Evolutionary conservation across 2,329 filamentous ascomycete genomes (phyloP).

Genomic region (Beauveria sp.): DNA sequence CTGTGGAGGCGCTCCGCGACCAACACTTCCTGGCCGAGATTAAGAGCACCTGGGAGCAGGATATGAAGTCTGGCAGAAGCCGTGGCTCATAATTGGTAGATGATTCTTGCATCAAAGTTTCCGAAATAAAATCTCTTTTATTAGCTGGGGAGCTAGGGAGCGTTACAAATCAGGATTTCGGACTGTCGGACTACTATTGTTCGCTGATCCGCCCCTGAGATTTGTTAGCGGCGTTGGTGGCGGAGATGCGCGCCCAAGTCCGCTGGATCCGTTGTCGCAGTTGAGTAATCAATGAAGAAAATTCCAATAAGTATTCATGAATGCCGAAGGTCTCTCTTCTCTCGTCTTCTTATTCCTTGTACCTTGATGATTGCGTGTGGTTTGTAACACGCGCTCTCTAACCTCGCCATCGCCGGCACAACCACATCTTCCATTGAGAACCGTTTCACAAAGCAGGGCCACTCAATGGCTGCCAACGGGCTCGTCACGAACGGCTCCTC

Average conservation of each 20-base stretch:
- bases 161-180: background rate
- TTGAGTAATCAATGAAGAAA: background rate
- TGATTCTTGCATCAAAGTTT: background rate
- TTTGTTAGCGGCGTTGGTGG: background rate
- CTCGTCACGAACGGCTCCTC: background rate
- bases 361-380: background rate
- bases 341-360: too few relatives aligned
- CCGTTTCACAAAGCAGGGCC: too few relatives aligned
- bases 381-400: background rate
- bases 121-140: too few relatives aligned
- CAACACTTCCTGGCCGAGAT: conserved; percentile 34
- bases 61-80: background rate
- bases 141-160: background rate
- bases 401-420: background rate
- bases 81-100: background rate
- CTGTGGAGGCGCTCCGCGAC: conserved; percentile 37
- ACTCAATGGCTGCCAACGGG: background rate
- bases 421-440: too few relatives aligned
- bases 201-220: background rate
- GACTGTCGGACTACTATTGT: background rate
- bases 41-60: conserved; percentile 20
- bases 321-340: too few relatives aligned
- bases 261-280: background rate
- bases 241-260: conserved; percentile 1
- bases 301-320: background rate